These are phyloP conservation scores for Citrus medica DNA, from an alignment of 345 rosid genomes.

Conservation along the genomic window DNA sequence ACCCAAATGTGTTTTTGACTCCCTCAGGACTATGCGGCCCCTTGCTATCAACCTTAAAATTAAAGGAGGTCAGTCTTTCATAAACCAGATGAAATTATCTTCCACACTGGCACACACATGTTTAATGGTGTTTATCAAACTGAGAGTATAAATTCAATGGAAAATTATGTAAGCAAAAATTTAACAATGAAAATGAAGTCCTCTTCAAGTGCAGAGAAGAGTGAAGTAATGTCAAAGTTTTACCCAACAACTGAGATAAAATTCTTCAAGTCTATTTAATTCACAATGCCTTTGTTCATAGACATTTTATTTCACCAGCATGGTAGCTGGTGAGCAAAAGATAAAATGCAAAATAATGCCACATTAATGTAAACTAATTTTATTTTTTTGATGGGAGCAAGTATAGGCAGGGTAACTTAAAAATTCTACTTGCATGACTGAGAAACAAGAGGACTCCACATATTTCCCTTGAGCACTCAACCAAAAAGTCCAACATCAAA, in stretches of 20 bases:
- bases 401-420: not conserved
- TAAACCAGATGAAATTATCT: slow-evolving; percentile 8
- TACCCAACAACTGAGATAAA: not conserved
- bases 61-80: slow-evolving; percentile 19
- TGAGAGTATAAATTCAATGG: not conserved
- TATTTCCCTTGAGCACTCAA: not conserved
- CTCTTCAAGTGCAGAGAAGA: not conserved
- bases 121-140: not conserved
- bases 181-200: not conserved
- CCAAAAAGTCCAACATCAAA: not conserved
- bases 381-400: not conserved
- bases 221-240: not conserved
- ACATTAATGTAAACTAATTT: not conserved
- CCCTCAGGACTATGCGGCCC: slow-evolving; percentile 16
- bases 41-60: slow-evolving; percentile 29
- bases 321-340: not conserved
- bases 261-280: not conserved
- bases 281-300: not conserved
- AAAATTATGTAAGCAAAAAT: not conserved
- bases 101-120: not conserved
- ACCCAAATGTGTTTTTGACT: slow-evolving; percentile 10
- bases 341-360: not conserved
- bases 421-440: not conserved
- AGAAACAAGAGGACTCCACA: not conserved
- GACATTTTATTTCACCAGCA: not conserved